Evolutionary conservation across 2,329 filamentous ascomycete genomes (phyloP).

Genomic region (Zasmidium citrigriseum): DNA sequence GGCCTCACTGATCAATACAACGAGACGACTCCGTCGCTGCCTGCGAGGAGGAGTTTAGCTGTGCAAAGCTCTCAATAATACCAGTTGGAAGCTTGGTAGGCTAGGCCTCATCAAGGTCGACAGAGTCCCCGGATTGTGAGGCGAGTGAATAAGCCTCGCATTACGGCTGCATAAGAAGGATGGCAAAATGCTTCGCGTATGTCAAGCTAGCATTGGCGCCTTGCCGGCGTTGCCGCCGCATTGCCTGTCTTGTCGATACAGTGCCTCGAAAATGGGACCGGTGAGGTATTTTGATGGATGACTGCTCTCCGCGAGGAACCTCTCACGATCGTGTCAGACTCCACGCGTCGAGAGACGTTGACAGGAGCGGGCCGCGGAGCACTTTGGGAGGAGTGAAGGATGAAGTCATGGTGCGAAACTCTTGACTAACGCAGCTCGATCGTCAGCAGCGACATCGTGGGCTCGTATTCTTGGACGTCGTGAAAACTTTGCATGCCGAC

Average conservation of each 20-base stretch:
- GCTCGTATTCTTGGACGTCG: background rate
- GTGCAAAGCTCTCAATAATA: background rate
- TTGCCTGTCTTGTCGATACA: too few species aligned
- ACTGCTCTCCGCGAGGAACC: background rate
- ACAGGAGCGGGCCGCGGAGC: background rate
- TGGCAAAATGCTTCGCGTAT: background rate
- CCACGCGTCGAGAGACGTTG: background rate
- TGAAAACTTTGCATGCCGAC: background rate
- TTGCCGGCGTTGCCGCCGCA: background rate
- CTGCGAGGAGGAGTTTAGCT: background rate
- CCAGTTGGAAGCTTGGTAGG: background rate
- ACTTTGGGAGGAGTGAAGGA: background rate
- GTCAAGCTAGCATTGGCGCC: background rate
- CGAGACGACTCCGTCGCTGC: background rate
- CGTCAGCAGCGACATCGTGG: background rate
- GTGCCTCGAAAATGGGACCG: too few species aligned
- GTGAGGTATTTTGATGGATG: background rate
- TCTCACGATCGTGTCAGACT: background rate
- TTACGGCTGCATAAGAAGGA: background rate
- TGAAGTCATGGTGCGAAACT: background rate
- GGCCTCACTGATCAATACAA: too few species aligned
- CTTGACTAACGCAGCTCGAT: background rate
- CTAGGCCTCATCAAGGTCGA: background rate
- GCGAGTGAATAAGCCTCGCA: background rate
- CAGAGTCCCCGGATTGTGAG: background rate